Evolutionary conservation across 2,329 filamentous ascomycete species (phyloP), one percentile per base, ranked within the genome.

Genomic region (Apiospora kogelbergensis): DNA sequence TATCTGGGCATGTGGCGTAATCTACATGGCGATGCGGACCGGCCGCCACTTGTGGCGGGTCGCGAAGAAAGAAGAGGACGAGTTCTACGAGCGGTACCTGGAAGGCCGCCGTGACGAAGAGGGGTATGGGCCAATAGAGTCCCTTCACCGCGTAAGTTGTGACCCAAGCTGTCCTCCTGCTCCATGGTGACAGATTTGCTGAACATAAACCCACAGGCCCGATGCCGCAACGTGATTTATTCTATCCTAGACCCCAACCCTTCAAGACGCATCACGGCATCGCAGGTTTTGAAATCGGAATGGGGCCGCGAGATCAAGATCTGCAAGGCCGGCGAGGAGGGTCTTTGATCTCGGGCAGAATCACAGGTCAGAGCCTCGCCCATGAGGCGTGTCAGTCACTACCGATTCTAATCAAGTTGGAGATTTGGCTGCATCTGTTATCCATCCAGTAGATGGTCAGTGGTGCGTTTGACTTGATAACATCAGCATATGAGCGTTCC

Each of bases 11-110:
- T 97, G 94, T 70, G 96, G 96, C 78, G 96, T 99, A 66, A 99
- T 99, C 70, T 99, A 99, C 83, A 99, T 99, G 96, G 96, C 96
- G 17, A 99, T 99, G 96, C 89, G 96, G 69, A 98, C 95, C 1
- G 96, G 96, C 6, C 89, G 96, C 67, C 96, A 99, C 80, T 85
- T 99, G 10, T 99, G 96, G 96, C 92, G 95, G 68, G 90, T 98
- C n/a, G 96, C 96, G 7, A 95, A 95, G 81, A 97, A 94, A 81
- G 95, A 97, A 68, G 95, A 98, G 73, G 96, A 99, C 76, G 96
- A 98, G 77, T 99, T 98, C 76, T 99, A 97, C 78, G 93, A 93
- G 72, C 91, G 94, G 53, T 99, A 99, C 78, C 88, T 99, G 6
- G 93, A 97, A 78, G 96, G 96, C 40, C 90, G 96, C 67, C 92